Base-by-base conservation (phyloP, 495 filamentous ascomycete species). In the Poronia punctata region DNA sequence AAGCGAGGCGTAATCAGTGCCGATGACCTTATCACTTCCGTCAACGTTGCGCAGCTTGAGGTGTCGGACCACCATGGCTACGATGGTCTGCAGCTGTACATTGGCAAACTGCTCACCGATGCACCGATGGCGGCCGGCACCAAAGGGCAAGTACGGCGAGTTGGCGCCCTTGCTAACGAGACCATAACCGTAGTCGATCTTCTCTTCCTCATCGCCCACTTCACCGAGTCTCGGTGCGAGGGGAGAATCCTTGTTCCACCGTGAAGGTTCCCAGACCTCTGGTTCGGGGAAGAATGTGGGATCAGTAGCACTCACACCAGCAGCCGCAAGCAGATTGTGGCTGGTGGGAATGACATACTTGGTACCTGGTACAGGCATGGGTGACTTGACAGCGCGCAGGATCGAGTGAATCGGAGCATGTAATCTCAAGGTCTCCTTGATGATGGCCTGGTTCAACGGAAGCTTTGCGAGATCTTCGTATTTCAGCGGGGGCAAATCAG, bases 51-150 rank as follows among this genome's bases (percentile, higher is more conserved):
- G 69, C 31, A 95, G 74, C 60, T 79, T 81, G 63, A 95, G 83
- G 24, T 76, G 50, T 25, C 89, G 70, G 32, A 95, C 82, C 34
- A 89, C 68, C 21, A 76, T 82, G n/a, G 83, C 85, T 34, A 83
- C 66, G 50, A 98, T 94, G 8, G 85, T 86, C 43, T 79, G 78
- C 31, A 98, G 69, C 62, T 98, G 90, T 46, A 95, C 71, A 57
- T 93, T 94, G 40, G 92, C 92, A 57, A 96, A 98, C 54, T 95
- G 88, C 67, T 96, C 92, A 32, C 92, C 92, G 54, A 98, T 96
- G 61, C 92, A 98, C 7, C 92, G 67, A 64, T 98, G 92, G 37
- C 92, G 71, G 4, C 92, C 92, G 1, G 88, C 92, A 2, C 92
- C 92, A 56, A 98, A 98, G 0, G 92, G 92, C 12, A 98, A 71